Percentiles rank a stretch among this genome's conserved stretches.
phyloP scores from a whole-genome alignment of 768 basidiomycete species.

The Pleurotus sapidus region DNA sequence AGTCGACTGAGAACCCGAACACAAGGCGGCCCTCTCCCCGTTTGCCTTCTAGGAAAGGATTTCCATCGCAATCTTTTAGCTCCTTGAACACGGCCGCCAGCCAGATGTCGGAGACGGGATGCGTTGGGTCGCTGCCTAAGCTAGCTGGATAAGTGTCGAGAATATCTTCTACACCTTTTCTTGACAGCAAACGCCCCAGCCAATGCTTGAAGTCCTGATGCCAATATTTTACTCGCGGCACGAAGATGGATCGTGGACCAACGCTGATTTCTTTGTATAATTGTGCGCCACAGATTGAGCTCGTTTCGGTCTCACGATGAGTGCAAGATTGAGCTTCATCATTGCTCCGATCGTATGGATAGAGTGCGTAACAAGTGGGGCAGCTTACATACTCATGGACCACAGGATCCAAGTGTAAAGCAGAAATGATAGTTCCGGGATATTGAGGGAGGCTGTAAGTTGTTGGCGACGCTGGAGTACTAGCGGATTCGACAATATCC shows the following conservation, averaged over 20 bases:
- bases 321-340: background rate
- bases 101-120: background rate
- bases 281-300: background rate
- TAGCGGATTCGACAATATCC: too few relatives aligned
- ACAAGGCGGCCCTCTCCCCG: background rate
- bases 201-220: slow-evolving; percentile 21
- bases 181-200: slow-evolving; percentile 21
- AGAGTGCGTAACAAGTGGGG: slow-evolving; percentile 18
- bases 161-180: slow-evolving; percentile 22
- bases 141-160: slow-evolving; percentile 15
- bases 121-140: background rate
- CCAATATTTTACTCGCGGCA: slow-evolving; percentile 14
- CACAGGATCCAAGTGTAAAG: slow-evolving; percentile 20
- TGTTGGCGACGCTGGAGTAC: too few relatives aligned
- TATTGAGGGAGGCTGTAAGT: background rate
- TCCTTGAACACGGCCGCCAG: background rate
- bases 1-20: background rate
- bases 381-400: slow-evolving; percentile 18
- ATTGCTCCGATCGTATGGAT: slow-evolving; percentile 10
- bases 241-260: background rate
- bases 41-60: background rate
- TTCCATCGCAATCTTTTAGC: background rate
- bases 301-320: background rate
- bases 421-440: background rate
- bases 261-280: slow-evolving; percentile 6